Conservation (phyloP, 192 early-diverging fungal genomes). For the Dispira simplex region DNA sequence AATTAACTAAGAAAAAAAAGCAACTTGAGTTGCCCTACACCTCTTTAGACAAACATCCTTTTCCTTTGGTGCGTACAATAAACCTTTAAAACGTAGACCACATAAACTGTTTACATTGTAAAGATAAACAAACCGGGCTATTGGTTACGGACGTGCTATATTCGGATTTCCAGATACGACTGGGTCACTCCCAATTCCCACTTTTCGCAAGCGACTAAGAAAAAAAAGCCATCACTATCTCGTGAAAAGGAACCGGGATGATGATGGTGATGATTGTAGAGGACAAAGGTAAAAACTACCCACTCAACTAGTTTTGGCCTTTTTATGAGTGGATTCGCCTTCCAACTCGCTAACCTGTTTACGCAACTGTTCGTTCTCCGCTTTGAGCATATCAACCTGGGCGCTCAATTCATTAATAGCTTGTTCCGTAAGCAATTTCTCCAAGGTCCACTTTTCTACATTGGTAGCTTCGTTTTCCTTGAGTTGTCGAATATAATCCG, state of each 20-base stretch:
- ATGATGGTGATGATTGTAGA: background rate
- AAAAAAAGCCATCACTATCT: no score
- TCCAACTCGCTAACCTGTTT: slow-evolving; percentile 17
- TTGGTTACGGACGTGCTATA: no score
- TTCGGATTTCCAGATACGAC: no score
- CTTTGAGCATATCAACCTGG: slow-evolving; percentile 39
- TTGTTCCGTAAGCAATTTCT: slow-evolving; percentile 57
- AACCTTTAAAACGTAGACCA: no score
- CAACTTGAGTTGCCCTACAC: no score
- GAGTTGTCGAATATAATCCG: slow-evolving; percentile 70
- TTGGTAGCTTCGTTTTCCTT: slow-evolving; percentile 42
- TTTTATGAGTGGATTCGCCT: background rate
- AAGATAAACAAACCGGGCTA: no score
- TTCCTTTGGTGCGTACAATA: no score
- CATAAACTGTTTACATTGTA: no score
- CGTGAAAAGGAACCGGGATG: background rate
- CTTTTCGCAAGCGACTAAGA: background rate
- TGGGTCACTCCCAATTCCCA: no score
- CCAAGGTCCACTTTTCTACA: slow-evolving; percentile 52
- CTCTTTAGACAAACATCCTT: no score
- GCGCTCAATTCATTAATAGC: slow-evolving; percentile 41
- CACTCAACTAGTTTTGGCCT: background rate
- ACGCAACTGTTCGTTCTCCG: slow-evolving; percentile 30
- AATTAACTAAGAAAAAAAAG: no score
- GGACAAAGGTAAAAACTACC: background rate